Base-by-base conservation (phyloP, 768 basidiomycete species). In the Collybiopsis luxurians region DNA sequence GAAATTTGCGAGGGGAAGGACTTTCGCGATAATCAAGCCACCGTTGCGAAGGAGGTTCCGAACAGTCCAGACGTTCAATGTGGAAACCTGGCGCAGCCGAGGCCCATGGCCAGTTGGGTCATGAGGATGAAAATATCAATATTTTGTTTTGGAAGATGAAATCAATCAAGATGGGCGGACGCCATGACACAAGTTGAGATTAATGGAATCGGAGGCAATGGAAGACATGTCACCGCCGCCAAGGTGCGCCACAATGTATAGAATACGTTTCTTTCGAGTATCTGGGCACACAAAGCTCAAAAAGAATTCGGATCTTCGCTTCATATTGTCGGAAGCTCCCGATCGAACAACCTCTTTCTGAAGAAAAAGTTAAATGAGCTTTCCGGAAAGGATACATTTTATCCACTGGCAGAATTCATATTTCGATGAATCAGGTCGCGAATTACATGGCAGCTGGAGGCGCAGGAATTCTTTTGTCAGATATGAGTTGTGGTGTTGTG, bases 31-130 rank as follows among this genome's bases (percentile, higher is more conserved):
- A 9, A 51, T 51, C 50, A 51, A 51, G 50, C 50, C 50, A 51
- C 50, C 36, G 50, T 51, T 39, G 50, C 50, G 50, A 51, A 24
- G 50, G 48, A 49, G 21, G 19, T 36, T 49, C 7, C 23, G 36
- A 51, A 26, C n/a, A 13, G 36, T 19, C 31, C 13, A 34, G 13
- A 6, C 31, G 31, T n/a, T n/a, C n/a, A 34, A 6, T 34, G 31
- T 13, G 13, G 31, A 34, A 34, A 6, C 31, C 13, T 13, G 31
- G 6, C 13, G n/a, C n/a, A n/a, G n/a, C 31, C 31, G 6, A 34
- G 13, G 31, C 5, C 13, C 13, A 34, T 34, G 5, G 13, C 13
- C 13, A 34, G 6, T 6, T 34, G 31, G 13, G 5, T 6, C 31
- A 5, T 5, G 31, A 34, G 13, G 13, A 34, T 6, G 13, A 34